phyloP scores from a whole-genome alignment of 2,329 filamentous ascomycete genomes.

The Aspergillus vadensis region DNA sequence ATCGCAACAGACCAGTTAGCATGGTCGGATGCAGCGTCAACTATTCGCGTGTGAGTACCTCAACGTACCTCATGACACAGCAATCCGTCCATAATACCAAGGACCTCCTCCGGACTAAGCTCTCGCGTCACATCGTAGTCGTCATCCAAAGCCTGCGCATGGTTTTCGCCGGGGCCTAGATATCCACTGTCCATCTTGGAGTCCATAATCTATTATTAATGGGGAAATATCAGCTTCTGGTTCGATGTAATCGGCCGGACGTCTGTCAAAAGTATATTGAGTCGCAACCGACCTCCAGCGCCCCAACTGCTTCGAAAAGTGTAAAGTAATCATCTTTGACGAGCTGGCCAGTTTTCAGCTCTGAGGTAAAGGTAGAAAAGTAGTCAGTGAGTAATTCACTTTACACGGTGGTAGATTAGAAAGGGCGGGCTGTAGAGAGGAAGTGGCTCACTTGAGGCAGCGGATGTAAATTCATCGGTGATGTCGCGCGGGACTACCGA shows the following conservation, averaged over 20 bases:
- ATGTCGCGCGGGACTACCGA: slow-evolving; percentile 53
- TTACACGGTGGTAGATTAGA: neutral
- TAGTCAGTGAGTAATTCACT: slow-evolving; percentile 4
- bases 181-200: slow-evolving; percentile 98
- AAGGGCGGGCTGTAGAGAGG: neutral
- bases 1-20: slow-evolving; percentile 18
- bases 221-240: slow-evolving; percentile 18
- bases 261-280: neutral
- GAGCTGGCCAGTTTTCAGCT: slow-evolving; percentile 75
- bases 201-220: slow-evolving; percentile 80
- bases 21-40: neutral
- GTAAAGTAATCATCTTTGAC: slow-evolving; percentile 95
- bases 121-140: slow-evolving; percentile 72
- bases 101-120: slow-evolving; percentile 73
- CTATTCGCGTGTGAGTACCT: neutral
- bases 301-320: slow-evolving; percentile 88
- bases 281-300: slow-evolving; percentile 56
- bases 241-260: neutral
- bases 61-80: slow-evolving; percentile 76
- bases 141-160: slow-evolving; percentile 67
- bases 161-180: slow-evolving; percentile 67
- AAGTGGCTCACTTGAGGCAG: slow-evolving; percentile 50
- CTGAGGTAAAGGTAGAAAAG: slow-evolving; percentile 47
- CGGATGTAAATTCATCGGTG: slow-evolving; percentile 57
- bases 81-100: slow-evolving; percentile 93